A percentile compares a stretch with the other conserved stretches of the same genome.
Conservation (phyloP, 23 red algal species). For the Gracilaria domingensis region DNA sequence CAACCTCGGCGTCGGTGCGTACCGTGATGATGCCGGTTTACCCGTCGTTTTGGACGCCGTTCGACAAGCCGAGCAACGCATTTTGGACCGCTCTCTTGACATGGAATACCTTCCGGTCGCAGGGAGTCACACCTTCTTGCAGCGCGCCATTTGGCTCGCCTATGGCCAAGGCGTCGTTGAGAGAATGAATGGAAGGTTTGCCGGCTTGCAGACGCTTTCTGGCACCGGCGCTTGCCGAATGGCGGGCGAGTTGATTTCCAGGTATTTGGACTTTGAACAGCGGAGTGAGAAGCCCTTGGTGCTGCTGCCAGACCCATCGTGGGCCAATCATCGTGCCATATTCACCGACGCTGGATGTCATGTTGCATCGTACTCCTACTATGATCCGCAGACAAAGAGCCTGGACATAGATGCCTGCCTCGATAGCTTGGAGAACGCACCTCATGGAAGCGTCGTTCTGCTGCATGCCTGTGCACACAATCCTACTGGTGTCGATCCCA, state of each 20-base stretch:
- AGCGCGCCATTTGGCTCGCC: constrained; percentile 74
- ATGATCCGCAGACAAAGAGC: constrained; percentile 61
- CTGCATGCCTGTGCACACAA: constrained; percentile 94
- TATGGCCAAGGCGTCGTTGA: constrained; percentile 51
- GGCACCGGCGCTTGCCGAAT: constrained; percentile 87
- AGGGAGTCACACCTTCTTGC: constrained; percentile 69
- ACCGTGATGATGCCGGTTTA: constrained; percentile 88
- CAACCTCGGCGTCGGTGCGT: constrained; percentile 98
- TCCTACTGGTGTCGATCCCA: constrained; percentile 87
- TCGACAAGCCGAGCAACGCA: constrained; percentile 63
- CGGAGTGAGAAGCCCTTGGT: constrained; percentile 63
- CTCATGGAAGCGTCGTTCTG: constrained; percentile 77
- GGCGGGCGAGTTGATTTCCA: constrained; percentile 74
- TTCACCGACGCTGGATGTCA: constrained; percentile 72
- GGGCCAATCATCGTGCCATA: constrained; percentile 84
- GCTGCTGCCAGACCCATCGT: constrained; percentile 76
- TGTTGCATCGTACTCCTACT: constrained; percentile 77
- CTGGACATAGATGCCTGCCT: constrained; percentile 81
- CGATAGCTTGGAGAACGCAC: constrained; percentile 55
- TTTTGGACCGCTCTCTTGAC: constrained; percentile 13
- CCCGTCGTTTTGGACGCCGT: constrained; percentile 80
- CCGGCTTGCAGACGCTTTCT: constrained; percentile 83
- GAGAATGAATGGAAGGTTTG: constrained; percentile 22
- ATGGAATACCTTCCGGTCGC: constrained; percentile 91
- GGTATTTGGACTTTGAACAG: constrained; percentile 48